phyloP scores from a whole-genome alignment of 768 basidiomycete species.

The Tulasnella sp. region DNA sequence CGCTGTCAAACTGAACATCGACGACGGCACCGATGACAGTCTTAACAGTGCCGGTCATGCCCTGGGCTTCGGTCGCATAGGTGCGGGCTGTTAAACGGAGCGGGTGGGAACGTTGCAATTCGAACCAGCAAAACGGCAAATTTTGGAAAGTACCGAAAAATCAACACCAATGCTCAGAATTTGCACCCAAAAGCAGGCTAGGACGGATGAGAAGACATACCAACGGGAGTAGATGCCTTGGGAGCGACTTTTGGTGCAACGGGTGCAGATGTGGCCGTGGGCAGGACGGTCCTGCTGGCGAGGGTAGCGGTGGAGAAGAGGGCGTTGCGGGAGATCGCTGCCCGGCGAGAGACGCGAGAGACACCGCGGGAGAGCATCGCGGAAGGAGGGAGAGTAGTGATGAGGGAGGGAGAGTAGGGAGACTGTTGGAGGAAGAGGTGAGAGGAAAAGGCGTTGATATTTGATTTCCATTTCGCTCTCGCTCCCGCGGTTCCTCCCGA shows the following conservation, averaged over 20 bases:
- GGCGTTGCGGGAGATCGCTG: slow-evolving; percentile 69
- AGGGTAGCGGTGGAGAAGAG: slow-evolving; percentile 75
- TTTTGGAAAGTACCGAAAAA: slow-evolving; percentile 16
- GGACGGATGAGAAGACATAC: slow-evolving; percentile 11
- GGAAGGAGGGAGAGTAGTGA: slow-evolving; percentile 25
- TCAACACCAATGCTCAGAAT: not conserved
- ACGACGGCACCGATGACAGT: slow-evolving; percentile 99
- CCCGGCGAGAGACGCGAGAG: slow-evolving; percentile 82
- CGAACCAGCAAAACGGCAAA: slow-evolving; percentile 9
- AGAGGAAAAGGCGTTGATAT: slow-evolving; percentile 16
- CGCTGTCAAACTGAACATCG: slow-evolving; percentile 96
- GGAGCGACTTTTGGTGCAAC: slow-evolving; percentile 32
- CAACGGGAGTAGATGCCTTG: slow-evolving; percentile 19
- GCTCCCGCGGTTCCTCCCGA: slow-evolving; percentile 24
- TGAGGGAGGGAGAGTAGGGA: not conserved
- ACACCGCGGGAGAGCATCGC: slow-evolving; percentile 80
- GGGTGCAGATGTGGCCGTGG: slow-evolving; percentile 36
- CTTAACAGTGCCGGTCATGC: slow-evolving; percentile 75
- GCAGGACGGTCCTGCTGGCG: slow-evolving; percentile 48
- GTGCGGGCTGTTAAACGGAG: slow-evolving; percentile 56
- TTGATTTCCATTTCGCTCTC: slow-evolving; percentile 12
- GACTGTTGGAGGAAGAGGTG: slow-evolving; percentile 24
- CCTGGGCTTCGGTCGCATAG: slow-evolving; percentile 88
- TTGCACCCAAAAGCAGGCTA: not conserved
- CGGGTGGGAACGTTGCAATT: slow-evolving; percentile 28